These are phyloP conservation scores for Xylaria sp. DNA, from an alignment of 2,329 filamentous ascomycete genomes.

Conservation along the genomic window DNA sequence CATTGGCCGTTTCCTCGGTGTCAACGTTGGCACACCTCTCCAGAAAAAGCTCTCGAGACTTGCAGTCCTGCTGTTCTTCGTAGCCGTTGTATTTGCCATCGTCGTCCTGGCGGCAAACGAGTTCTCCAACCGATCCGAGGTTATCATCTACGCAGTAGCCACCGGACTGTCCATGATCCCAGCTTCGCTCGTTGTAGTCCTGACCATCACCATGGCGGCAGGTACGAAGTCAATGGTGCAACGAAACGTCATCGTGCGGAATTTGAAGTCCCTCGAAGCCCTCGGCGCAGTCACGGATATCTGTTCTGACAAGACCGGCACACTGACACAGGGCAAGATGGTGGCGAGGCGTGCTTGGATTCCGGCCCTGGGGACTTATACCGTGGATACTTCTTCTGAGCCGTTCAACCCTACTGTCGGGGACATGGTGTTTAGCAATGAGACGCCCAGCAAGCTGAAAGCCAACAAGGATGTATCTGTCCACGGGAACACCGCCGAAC, in stretches of 20 bases:
- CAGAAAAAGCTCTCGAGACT: constrained; percentile 72
- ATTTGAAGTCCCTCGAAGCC: constrained; percentile 62
- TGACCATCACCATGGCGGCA: constrained; percentile 69
- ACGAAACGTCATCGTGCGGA: constrained; percentile 63
- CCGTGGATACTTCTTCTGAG: constrained; percentile 59
- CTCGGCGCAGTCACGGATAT: constrained; percentile 66
- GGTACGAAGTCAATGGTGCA: constrained; percentile 64
- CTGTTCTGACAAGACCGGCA: constrained; percentile 64
- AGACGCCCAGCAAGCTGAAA: constrained; percentile 43
- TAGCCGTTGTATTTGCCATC: constrained; percentile 71
- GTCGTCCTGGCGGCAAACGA: constrained; percentile 70
- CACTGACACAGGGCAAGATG: constrained; percentile 69
- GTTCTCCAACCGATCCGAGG: constrained; percentile 59
- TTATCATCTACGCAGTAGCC: constrained; percentile 68
- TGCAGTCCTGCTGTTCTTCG: constrained; percentile 68
- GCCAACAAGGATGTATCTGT: constrained; percentile 37
- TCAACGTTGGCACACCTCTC: constrained; percentile 72
- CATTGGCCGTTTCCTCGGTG: constrained; percentile 67
- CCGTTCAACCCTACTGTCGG: constrained; percentile 64
- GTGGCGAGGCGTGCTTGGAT: constrained; percentile 65
- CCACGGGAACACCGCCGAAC: constrained; percentile 31
- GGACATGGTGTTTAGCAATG: constrained; percentile 48
- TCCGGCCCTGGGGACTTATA: constrained; percentile 61
- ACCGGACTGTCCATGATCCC: constrained; percentile 66
- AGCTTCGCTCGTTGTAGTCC: constrained; percentile 66